Percentiles rank a stretch among this genome's conserved stretches.
phyloP scores from a whole-genome alignment of 306 rosid genomes.

The Malus orientalis region DNA sequence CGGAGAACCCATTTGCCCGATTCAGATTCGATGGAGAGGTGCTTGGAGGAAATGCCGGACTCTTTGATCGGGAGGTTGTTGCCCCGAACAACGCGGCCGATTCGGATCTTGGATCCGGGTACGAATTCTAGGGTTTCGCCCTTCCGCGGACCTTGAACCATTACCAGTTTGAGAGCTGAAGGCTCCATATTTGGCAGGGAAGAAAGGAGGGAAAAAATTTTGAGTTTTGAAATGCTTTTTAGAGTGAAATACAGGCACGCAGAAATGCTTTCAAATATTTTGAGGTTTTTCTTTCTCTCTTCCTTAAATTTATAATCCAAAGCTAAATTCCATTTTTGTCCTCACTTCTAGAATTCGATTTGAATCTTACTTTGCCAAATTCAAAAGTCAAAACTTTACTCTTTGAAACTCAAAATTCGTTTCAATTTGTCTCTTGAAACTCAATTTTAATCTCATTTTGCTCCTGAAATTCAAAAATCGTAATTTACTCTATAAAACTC shows the following conservation, averaged over 20 bases:
- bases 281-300: background rate
- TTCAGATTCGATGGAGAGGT: constrained; percentile 38
- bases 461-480: no score
- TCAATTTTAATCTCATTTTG: no score
- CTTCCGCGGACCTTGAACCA: constrained; percentile 56
- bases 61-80: constrained; percentile 68
- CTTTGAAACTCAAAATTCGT: no score
- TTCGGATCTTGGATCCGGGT: constrained; percentile 35
- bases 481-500: no score
- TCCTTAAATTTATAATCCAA: no score
- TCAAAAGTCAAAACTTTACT: no score
- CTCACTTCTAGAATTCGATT: no score
- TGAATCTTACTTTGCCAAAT: no score
- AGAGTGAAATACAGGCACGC: background rate
- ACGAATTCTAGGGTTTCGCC: constrained; percentile 50
- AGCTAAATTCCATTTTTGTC: no score
- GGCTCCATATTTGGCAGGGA: constrained; percentile 30
- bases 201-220: background rate
- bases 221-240: background rate
- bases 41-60: constrained; percentile 65
- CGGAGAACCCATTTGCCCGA: constrained; percentile 51
- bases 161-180: constrained; percentile 30
- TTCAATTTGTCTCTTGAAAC: no score
- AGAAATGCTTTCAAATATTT: background rate
- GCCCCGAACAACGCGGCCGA: constrained; percentile 65